A percentile compares a stretch with the other conserved stretches of the same genome.
Evolutionary conservation across 257 asterid genomes (phyloP).

Genomic region (Linderniella brevidens): DNA sequence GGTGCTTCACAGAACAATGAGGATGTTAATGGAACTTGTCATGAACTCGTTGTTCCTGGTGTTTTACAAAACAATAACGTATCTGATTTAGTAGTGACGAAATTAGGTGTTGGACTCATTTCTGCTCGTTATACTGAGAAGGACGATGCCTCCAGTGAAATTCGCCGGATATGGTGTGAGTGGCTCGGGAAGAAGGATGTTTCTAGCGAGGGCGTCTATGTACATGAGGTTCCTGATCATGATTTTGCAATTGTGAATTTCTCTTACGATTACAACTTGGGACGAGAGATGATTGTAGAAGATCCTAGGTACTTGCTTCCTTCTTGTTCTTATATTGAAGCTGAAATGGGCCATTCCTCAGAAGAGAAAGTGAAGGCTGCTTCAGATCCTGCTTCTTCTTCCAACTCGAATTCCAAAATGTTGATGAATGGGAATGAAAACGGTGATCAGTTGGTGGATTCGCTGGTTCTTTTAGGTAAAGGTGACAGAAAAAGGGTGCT

Average conservation of each 20-base stretch:
- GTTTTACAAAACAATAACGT: slow-evolving; percentile 52
- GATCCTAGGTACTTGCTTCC: slow-evolving; percentile 45
- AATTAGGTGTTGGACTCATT: slow-evolving; percentile 47
- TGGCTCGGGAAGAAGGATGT: slow-evolving; percentile 44
- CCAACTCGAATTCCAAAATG: slow-evolving; percentile 19
- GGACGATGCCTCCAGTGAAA: slow-evolving; percentile 25
- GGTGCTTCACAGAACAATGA: slow-evolving; percentile 35
- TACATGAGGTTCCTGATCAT: slow-evolving; percentile 33
- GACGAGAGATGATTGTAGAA: slow-evolving; percentile 47
- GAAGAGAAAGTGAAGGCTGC: slow-evolving; percentile 56
- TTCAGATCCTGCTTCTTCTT: slow-evolving; percentile 87
- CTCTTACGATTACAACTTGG: slow-evolving; percentile 55
- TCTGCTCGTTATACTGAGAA: slow-evolving; percentile 43
- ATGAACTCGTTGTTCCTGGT: slow-evolving; percentile 44
- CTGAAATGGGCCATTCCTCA: slow-evolving; percentile 26
- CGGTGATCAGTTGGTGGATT: slow-evolving; percentile 55
- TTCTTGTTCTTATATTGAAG: slow-evolving; percentile 39
- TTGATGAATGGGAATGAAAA: slow-evolving; percentile 34
- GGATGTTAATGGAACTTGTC: slow-evolving; percentile 14
- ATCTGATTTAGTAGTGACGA: slow-evolving; percentile 40
- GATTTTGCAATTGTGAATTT: slow-evolving; percentile 68
- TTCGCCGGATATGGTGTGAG: slow-evolving; percentile 82
- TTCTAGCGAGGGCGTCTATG: slow-evolving; percentile 12
- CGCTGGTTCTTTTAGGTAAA: slow-evolving; percentile 53
- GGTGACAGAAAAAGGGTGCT: slow-evolving; percentile 64